Base-by-base conservation (phyloP, 192 early-diverging fungal genomes). In the Coemansia sp. region DNA sequence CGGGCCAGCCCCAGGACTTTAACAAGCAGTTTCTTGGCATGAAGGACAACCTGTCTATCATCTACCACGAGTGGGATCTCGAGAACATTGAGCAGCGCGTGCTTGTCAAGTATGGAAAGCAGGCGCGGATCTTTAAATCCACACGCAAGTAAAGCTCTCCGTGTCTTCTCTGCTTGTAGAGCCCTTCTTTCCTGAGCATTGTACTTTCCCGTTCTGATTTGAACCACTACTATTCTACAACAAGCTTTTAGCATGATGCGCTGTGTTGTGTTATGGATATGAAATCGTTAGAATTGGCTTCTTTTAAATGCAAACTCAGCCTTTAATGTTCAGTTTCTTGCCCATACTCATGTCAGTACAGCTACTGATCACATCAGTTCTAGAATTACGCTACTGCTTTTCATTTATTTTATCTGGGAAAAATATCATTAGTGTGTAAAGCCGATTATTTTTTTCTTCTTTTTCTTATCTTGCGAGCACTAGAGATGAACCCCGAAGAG, bases 1-100 rank as follows among this genome's bases (percentile, higher is more conserved):
- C 91, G 4, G 93, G 90, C 52, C 92, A 90, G 72, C 93, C 88
- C n/a, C 87, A 88, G 69, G 93, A 94, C 70, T 89, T 92, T 59
- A 76, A 88, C 72, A 97, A 96, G 83, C 75, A 92, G 69, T 95
- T 95, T 67, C 80, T 93, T 83, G 88, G 87, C 66, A 93, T 95
- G 80, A 90, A 91, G 68, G 96, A 98, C 74, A 92, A 88, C 61
- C 79, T 96, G 62, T 84, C 92, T 51, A 86, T 98, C 58, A 86
- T 90, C 11, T 85, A 89, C 69, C 91, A 95, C 78, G 85, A 89
- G 62, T 94, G 89, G 89, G 89, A 90, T 56, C 76, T 96, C 48
- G 87, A 91, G 6, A 89, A 87, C 69, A 82, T 96, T 16, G 94
- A 97, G 73, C 84, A 87, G 64, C 82, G 92, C 21, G 73, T 97